These are phyloP conservation scores for Phycomyces blakesleeanus DNA, from an alignment of 192 early-diverging fungal species.

Conservation along the genomic window DNA sequence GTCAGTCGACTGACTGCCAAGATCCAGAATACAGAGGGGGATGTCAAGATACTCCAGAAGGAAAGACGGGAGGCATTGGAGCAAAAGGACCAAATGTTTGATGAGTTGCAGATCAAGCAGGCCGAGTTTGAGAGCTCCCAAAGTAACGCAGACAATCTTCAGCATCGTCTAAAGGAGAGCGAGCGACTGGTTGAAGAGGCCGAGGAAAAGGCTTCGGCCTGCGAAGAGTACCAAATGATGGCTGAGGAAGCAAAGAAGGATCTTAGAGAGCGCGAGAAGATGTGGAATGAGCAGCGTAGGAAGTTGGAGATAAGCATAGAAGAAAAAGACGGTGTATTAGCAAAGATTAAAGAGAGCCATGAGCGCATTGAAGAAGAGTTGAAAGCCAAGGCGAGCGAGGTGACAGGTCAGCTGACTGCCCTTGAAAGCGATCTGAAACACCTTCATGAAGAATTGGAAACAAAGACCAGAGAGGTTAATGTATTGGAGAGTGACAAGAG, in stretches of 20 bases:
- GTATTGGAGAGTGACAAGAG: constrained; percentile 16
- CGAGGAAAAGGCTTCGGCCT: constrained; percentile 45
- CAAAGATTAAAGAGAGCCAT: constrained; percentile 24
- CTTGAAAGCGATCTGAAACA: constrained; percentile 15
- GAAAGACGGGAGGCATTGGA: constrained; percentile 44
- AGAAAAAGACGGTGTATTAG: constrained; percentile 27
- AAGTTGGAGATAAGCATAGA: constrained; percentile 43
- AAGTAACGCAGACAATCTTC: constrained; percentile 49
- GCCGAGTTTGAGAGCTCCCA: constrained; percentile 61
- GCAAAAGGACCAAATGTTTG: constrained; percentile 46
- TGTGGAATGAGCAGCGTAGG: constrained; percentile 23
- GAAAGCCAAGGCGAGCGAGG: constrained; percentile 27
- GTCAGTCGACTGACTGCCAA: constrained; percentile 34
- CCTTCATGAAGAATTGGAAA: constrained; percentile 29
- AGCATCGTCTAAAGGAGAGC: constrained; percentile 48
- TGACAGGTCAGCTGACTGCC: constrained; percentile 25
- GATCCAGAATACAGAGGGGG: constrained; percentile 20
- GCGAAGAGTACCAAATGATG: constrained; percentile 48
- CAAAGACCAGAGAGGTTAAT: constrained; percentile 19
- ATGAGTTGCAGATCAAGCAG: constrained; percentile 55
- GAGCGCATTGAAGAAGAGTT: constrained; percentile 30
- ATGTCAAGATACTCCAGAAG: constrained; percentile 38
- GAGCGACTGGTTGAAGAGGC: constrained; percentile 45
- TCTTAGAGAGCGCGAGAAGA: constrained; percentile 35
- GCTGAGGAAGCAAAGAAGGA: constrained; percentile 34